Evolutionary conservation across 176 grass and related monocot genomes (phyloP).

Genomic region (Poa pratensis): DNA sequence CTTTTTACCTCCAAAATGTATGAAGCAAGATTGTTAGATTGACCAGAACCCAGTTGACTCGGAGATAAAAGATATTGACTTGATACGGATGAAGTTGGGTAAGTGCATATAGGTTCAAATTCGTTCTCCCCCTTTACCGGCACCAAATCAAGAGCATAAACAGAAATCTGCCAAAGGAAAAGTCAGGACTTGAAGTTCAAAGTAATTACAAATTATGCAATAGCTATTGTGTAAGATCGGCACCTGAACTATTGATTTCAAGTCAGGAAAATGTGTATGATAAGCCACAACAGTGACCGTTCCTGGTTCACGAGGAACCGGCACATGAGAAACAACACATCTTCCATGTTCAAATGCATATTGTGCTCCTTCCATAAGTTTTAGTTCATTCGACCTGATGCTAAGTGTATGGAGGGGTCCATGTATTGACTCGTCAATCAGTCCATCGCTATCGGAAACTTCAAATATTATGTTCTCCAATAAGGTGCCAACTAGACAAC

Average conservation of each 20-base stretch:
- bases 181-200: constrained; percentile 18
- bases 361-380: constrained; percentile 36
- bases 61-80: constrained; percentile 27
- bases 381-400: constrained; percentile 29
- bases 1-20: constrained; percentile 23
- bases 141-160: constrained; percentile 23
- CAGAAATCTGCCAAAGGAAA: constrained; percentile 34
- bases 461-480: constrained; percentile 44
- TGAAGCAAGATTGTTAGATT: constrained; percentile 22
- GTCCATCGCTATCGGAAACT: constrained; percentile 30
- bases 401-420: constrained; percentile 40
- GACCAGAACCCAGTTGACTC: constrained; percentile 15
- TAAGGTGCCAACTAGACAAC: constrained; percentile 5
- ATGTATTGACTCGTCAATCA: constrained; percentile 44
- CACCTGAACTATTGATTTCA: constrained; percentile 28
- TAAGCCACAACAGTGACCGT: constrained; percentile 32
- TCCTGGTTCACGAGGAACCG: constrained; percentile 35
- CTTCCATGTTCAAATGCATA: constrained; percentile 47
- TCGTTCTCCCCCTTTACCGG: background rate
- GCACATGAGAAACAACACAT: constrained; percentile 41
- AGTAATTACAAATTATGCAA: background rate
- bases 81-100: constrained; percentile 3
- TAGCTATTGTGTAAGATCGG: background rate
- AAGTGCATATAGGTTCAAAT: constrained; percentile 17
- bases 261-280: constrained; percentile 37